These are phyloP conservation scores for Dryas integrifolia DNA, from an alignment of 331 rosid species.

Conservation along the genomic window DNA sequence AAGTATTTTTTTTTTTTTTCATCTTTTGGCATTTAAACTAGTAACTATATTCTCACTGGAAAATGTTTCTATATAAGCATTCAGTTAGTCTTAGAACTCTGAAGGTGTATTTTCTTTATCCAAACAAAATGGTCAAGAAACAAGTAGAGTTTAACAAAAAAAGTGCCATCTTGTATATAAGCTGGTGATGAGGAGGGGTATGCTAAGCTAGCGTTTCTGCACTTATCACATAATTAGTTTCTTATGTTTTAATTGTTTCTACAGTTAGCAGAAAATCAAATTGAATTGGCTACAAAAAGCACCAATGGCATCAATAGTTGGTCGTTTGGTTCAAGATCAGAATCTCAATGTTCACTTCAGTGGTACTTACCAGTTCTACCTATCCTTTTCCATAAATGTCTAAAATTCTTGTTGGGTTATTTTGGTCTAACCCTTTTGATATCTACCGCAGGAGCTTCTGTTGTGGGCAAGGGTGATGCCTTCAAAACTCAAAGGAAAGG, in stretches of 20 bases:
- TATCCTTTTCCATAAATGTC: neutral
- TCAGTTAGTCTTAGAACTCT: too few species aligned
- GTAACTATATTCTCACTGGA: too few species aligned
- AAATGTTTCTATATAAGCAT: too few species aligned
- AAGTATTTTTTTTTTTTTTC: too few species aligned
- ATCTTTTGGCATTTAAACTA: too few species aligned
- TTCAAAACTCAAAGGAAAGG: constrained; percentile 38
- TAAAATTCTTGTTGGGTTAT: neutral
- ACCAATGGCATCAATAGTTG: constrained; percentile 49
- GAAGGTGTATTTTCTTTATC: too few species aligned
- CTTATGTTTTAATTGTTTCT: neutral
- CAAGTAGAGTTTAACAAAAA: too few species aligned
- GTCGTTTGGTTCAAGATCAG: constrained; percentile 46
- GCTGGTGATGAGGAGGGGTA: neutral
- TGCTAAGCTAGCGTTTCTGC: neutral
- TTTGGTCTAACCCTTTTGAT: neutral
- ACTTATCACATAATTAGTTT: neutral
- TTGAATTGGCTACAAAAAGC: constrained; percentile 15
- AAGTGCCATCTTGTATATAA: neutral
- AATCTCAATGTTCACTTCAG: constrained; percentile 34
- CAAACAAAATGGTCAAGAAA: too few species aligned
- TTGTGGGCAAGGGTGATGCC: constrained; percentile 37
- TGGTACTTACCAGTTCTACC: constrained; percentile 34
- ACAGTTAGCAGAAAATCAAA: constrained; percentile 14
- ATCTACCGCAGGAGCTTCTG: constrained; percentile 39